Base-by-base conservation (phyloP, 2,329 filamentous ascomycete species). In the Ophiostoma novo-ulmi region DNA sequence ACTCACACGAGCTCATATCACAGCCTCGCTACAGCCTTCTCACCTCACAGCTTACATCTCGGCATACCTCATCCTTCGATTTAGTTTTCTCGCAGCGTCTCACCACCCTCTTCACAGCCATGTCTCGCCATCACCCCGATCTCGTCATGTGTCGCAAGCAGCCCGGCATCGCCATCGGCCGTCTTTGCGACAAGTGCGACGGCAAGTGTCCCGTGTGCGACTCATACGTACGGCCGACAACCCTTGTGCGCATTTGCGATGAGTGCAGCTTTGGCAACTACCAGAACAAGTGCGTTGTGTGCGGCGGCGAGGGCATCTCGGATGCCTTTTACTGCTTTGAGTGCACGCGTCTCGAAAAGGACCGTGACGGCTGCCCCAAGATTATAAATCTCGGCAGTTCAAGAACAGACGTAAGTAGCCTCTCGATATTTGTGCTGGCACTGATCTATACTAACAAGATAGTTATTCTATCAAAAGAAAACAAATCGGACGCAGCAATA, bases 111-210 rank as follows among this genome's bases (percentile, higher is more conserved):
- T 20, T 31, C 48, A 38, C 67, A 55, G 44, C 58, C 78, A 96
- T 96, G 93, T 97, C 93, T 78, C 92, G 93, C 83, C 93, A 97
- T 86, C 93, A 97, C 81, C 94, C 94, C 81, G 95, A 99, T 85
- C 90, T 99, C 76, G 95, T 99, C 77, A 98, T 98, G 94, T 99
- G 95, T 88, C 94, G 94, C 84, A 99, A 99, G 84, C 94, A 97
- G 81, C 86, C 94, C 73, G 95, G 95, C 82, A 97, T 98, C 80
- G 92, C 94, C 77, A 97, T 99, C 87, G 95, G 95, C 79, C 94
- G 95, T 71, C 92, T 99, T 79, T 99, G 95, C 87, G 95, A 99
- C 84, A 99, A 99, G 84, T 99, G 95, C 85, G 95, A 99, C 83
- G 95, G 95, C 81, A 99, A 99, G 85, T 99, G 95, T 78, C 95